Base-by-base conservation (phyloP, 2,329 filamentous ascomycete genomes). In the Cordyceps fumosorosea region DNA sequence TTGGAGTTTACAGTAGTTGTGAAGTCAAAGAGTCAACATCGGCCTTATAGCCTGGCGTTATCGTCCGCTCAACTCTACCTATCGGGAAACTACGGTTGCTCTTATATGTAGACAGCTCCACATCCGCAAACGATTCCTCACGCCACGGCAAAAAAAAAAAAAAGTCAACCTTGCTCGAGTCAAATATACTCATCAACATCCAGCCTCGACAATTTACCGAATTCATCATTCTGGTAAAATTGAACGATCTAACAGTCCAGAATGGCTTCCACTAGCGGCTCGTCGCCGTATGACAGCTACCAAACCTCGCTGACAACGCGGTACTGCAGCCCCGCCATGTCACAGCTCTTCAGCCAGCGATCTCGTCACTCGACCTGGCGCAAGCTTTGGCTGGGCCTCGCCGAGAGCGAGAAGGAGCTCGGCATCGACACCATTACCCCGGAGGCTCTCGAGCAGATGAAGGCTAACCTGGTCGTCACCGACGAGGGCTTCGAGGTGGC, bases 321-420 rank as follows among this genome's bases (percentile, higher is more conserved):
- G 69, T 95, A 95, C 79, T 87, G 86, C 76, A 89, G 83, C 68
- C 72, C 75, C 65, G 89, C 89, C 76, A 93, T 95, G 89, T 83
- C 87, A 69, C 81, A 83, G 66, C 84, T 96, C 65, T 97, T 96
- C 80, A 88, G 87, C 68, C 85, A 88, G 63, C 85, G 91, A 50
- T 88, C 85, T 60, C 83, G 91, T 34, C 86, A 87, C 74, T 87
- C 85, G 48, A 91, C 86, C 61, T 96, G 91, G 91, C 86, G 92
- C 66, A 83, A 90, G 73, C 84, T 96, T 20, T 97, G 93, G 93
- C 79, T 93, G 51, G 87, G 83, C 76, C 88, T 96, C 12, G 92
- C 92, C 26, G 88, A 96, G 79, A 81, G 84, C 11, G 89, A 96
- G 79, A 87, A 87, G 73, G 89, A 93, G 74, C 83, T 96, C 2